Evolutionary conservation across 2,329 filamentous ascomycete genomes (phyloP).

Genomic region (Pseudodiploospora longispora): DNA sequence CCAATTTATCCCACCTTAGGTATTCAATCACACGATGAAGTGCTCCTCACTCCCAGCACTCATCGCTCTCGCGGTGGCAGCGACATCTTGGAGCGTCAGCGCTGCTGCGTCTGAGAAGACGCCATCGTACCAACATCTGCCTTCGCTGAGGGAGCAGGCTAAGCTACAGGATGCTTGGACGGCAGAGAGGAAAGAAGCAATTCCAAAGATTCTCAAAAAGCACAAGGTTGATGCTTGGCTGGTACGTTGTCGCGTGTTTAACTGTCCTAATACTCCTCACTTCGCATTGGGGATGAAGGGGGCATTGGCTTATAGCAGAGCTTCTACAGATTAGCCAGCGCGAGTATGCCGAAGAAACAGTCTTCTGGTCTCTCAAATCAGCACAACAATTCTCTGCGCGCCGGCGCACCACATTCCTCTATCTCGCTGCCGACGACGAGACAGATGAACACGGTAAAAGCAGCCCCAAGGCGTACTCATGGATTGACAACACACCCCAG

Average conservation of each 20-base stretch:
- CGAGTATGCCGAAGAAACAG: slow-evolving; percentile 43
- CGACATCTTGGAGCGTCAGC: neutral
- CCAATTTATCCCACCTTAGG: neutral
- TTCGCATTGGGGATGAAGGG: no score
- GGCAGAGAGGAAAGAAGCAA: neutral
- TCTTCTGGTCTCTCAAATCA: slow-evolving; percentile 42
- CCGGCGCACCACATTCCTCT: slow-evolving; percentile 41
- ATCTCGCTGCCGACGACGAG: slow-evolving; percentile 15
- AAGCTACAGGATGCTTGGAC: neutral
- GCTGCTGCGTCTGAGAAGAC: neutral
- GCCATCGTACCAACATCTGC: neutral
- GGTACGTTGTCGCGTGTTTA: neutral
- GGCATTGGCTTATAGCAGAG: no score
- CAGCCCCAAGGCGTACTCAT: slow-evolving; percentile 23
- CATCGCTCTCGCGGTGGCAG: neutral
- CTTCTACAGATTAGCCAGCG: slow-evolving; percentile 38
- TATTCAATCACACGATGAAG: no score
- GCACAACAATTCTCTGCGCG: slow-evolving; percentile 39
- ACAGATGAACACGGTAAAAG: neutral
- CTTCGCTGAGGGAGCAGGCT: neutral
- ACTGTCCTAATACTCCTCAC: no score
- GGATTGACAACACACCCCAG: slow-evolving; percentile 38
- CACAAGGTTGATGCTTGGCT: neutral
- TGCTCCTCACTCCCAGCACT: no score
- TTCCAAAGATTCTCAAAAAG: neutral